Base-by-base conservation (phyloP, 2,329 filamentous ascomycete genomes). In the Alternaria consortialis region DNA sequence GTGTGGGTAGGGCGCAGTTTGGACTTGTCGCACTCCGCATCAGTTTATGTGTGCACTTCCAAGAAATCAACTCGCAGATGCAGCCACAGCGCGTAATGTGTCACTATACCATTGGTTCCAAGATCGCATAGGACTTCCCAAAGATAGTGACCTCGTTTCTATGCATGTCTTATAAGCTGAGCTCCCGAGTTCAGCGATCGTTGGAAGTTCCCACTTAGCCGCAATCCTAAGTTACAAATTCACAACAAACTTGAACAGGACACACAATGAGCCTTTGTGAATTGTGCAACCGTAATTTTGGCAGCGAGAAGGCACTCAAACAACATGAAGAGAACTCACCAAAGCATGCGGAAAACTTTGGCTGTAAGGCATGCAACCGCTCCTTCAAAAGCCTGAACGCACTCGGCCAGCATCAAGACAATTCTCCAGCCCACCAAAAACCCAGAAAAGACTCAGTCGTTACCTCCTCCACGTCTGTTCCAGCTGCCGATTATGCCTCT, bases 1-100 rank as follows among this genome's bases (percentile, higher is more conserved):
- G 23, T 9, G 13, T 36, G 23, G 29, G 46, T n/a, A 17, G 31
- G 15, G 54, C 37, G 7, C 15, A 43, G 54, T 56, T 23, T 51
- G 31, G n/a, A 23, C 27, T 56, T 27, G 37, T 31, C 27, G 36
- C 27, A 56, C 53, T 55, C 9, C 15, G 37, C 15, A 15, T 44
- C 9, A 44, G 37, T 50, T 13, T 7, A 51, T 51, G 37, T 15
- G 37, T 23, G 54, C 37, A 36, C 37, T 29, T 36, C 46, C 20
- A 37, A 32, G 44, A 48, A 36, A 27, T 15, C 13, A 11, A 23
- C 20, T 37, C 37, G 46, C 37, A 51, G 54, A 44, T 31, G 46
- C 37, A 56, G 54, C 46, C 37, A 56, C 46, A 43, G 54, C 54
- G 54, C 54, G 54, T 56, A 32, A 56, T 51, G 46, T 56, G 46